These are phyloP conservation scores for Raphanus hybrid DNA, from an alignment of 441 rosid species.

Conservation along the genomic window DNA sequence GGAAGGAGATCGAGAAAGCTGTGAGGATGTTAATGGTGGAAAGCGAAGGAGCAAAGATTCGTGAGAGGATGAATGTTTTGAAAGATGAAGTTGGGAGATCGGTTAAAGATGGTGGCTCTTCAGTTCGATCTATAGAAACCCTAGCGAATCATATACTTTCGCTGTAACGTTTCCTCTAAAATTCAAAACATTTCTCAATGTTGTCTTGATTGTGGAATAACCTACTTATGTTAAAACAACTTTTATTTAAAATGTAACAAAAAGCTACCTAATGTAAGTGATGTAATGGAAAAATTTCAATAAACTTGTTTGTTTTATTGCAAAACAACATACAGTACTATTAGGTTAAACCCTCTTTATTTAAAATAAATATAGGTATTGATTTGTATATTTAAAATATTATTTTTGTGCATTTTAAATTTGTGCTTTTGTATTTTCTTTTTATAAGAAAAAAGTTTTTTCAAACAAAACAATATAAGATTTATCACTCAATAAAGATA, in stretches of 20 bases:
- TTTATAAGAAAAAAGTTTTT: not conserved
- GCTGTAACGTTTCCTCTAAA: constrained; percentile 10
- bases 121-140: constrained; percentile 27
- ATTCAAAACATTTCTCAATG: not conserved
- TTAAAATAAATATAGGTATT: no score
- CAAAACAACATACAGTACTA: no score
- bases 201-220: not conserved
- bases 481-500: not conserved
- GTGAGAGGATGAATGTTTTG: constrained; percentile 37
- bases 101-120: constrained; percentile 31
- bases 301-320: no score
- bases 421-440: not conserved
- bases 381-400: no score
- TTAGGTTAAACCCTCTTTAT: no score
- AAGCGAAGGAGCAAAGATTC: constrained; percentile 38
- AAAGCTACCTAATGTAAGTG: not conserved
- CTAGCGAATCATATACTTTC: constrained; percentile 26
- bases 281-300: not conserved
- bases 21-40: constrained; percentile 41
- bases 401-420: no score
- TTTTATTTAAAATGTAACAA: not conserved
- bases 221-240: not conserved
- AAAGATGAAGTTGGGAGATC: constrained; percentile 38
- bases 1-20: constrained; percentile 41
- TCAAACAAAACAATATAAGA: not conserved